Base-by-base conservation (phyloP, 2,329 filamentous ascomycete species). In the Cladosporium halotolerans region DNA sequence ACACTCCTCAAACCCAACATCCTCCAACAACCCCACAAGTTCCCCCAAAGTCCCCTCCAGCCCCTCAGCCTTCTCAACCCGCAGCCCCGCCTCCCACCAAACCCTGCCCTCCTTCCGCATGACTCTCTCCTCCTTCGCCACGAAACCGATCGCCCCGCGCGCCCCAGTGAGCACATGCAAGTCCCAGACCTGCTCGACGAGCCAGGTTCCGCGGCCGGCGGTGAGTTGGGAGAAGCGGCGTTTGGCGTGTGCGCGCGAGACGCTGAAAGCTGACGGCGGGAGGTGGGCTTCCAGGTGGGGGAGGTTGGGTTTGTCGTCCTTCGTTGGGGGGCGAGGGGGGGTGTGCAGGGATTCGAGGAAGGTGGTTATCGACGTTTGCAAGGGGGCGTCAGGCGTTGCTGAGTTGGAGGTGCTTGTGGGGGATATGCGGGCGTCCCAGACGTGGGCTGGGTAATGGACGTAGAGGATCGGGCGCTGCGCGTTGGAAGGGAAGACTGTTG, bases 51-150 rank as follows among this genome's bases (percentile, higher is more conserved):
- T 9, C 4, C 11, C 32, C 33, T 31, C 40, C 33, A 44, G 10
- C 4, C 31, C 40, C n/a, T 43, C 40, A 1, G 14, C 11, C n/a
- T 31, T 34, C n/a, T 52, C 53, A 9, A 44, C 45, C 42, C 51
- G 50, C 16, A 58, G 19, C 10, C 40, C 58, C 9, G 58, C 61
- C 39, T 63, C 58, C 52, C 56, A 63, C 61, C 61, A 64, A 13
- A 59, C 16, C n/a, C 55, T 34, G 9, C 52, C 39, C 8, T 52
- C 34, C 9, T 45, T 14, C 14, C 11, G 34, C 55, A 57, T 57
- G 38, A 31, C n/a, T 3, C 16, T n/a, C 18, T 39, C 42, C 0
- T 11, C 9, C 13, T 45, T 42, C 9, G 52, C 52, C 10, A 16
- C 47, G 11, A 39, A 42, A n/a, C 6, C 28, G 9, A 44, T n/a